phyloP scores from a whole-genome alignment of 1,139 yeast genomes.

The Yamadazyma friedrichii region DNA sequence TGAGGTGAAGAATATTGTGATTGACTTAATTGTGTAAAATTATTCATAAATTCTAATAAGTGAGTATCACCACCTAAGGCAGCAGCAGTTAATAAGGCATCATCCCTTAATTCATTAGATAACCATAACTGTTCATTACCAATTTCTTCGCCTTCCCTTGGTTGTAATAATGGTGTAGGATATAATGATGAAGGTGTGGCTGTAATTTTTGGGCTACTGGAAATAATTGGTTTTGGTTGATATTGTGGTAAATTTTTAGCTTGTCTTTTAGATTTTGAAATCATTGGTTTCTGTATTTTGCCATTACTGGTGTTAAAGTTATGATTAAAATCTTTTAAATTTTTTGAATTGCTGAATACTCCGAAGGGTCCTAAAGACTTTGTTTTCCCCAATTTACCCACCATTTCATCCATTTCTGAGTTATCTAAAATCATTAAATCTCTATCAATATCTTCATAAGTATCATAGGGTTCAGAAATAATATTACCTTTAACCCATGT shows the following conservation, averaged over 20 bases:
- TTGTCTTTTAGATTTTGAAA: neutral
- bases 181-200: slow-evolving; percentile 6
- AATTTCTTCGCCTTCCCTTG: slow-evolving; percentile 12
- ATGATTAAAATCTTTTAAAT: neutral
- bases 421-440: slow-evolving; percentile 64
- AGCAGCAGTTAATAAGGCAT: slow-evolving; percentile 70
- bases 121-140: slow-evolving; percentile 55
- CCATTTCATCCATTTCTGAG: slow-evolving; percentile 41
- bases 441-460: slow-evolving; percentile 80
- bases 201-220: slow-evolving; percentile 1
- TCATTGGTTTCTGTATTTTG: neutral
- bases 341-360: slow-evolving; percentile 44
- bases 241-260: neutral
- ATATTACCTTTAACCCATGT: slow-evolving; percentile 44
- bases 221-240: neutral
- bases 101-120: slow-evolving; percentile 67
- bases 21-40: slow-evolving; percentile 11
- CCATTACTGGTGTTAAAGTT: neutral
- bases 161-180: slow-evolving; percentile 10
- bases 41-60: slow-evolving; percentile 52
- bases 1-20: slow-evolving; percentile 1
- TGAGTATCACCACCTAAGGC: slow-evolving; percentile 66
- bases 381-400: slow-evolving; percentile 43
- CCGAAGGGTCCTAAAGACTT: slow-evolving; percentile 80
- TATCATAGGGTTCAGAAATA: slow-evolving; percentile 50